A percentile compares a stretch with the other conserved stretches of the same genome.
Evolutionary conservation across 2,329 filamentous ascomycete species (phyloP).

Genomic region (Botrytis paeoniae): DNA sequence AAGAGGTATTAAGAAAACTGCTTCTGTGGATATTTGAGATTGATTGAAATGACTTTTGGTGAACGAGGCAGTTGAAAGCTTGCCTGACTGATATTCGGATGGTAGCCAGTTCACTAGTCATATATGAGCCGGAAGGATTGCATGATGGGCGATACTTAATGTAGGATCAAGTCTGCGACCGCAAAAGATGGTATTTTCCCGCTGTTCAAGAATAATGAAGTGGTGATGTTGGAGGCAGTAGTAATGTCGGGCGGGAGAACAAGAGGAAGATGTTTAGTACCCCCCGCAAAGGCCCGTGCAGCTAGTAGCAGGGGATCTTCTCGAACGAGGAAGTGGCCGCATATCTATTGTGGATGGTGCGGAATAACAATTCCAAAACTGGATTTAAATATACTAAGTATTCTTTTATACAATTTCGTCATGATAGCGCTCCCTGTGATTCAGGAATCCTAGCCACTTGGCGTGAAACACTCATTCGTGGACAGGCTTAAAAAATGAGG

Average conservation of each 20-base stretch:
- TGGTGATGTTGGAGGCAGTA: not conserved
- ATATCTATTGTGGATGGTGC: not conserved
- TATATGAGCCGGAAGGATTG: not conserved
- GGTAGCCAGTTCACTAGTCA: not conserved
- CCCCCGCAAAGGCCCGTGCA: constrained; percentile 13
- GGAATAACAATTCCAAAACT: not conserved
- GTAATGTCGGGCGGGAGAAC: not conserved
- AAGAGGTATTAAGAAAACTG: not conserved
- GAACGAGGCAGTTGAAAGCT: not conserved
- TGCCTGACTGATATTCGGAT: not conserved
- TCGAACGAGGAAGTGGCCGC: constrained; percentile 9
- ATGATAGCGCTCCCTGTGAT: not conserved
- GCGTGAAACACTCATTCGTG: not conserved
- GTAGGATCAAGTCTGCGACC: not conserved
- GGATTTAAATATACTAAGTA: not conserved
- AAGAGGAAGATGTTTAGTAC: not conserved
- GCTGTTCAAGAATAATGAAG: not conserved
- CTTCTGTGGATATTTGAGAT: not conserved
- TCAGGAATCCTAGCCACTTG: not conserved
- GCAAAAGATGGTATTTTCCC: not conserved
- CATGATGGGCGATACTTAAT: not conserved
- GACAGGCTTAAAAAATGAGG: not conserved
- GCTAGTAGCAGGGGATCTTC: not conserved
- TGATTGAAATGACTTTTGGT: not conserved
- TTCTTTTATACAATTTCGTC: not conserved